A percentile compares a stretch with the other conserved stretches of the same genome.
Conservation (phyloP, 345 rosid species). For the Eutrema japonicum region DNA sequence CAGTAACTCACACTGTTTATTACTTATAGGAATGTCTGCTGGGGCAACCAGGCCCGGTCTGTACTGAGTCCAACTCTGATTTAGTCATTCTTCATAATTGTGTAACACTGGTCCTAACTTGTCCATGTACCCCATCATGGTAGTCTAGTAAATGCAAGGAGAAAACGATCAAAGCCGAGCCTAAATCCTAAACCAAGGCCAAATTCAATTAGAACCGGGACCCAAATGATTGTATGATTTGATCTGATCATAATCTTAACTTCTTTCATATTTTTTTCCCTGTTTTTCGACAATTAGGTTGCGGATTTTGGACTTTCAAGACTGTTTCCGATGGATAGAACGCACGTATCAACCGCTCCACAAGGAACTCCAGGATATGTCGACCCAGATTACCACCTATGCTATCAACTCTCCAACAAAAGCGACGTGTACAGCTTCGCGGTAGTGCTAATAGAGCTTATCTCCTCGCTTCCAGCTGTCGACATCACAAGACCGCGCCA, state of each 20-base stretch:
- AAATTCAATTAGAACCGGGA: too few relatives aligned
- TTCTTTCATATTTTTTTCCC: background rate
- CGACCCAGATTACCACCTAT: slow-evolving; percentile 88
- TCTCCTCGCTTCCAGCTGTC: slow-evolving; percentile 84
- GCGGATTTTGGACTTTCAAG: slow-evolving; percentile 94
- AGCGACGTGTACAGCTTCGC: slow-evolving; percentile 73
- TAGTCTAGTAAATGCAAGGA: too few relatives aligned
- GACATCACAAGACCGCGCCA: slow-evolving; percentile 81
- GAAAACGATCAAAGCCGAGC: background rate
- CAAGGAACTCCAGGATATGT: slow-evolving; percentile 97
- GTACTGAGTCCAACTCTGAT: background rate
- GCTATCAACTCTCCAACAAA: slow-evolving; percentile 81
- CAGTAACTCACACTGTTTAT: slow-evolving; percentile 5
- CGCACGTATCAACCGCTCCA: slow-evolving; percentile 91
- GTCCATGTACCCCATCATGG: too few relatives aligned
- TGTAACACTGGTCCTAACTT: too few relatives aligned
- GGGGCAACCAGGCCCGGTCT: background rate
- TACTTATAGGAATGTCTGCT: background rate
- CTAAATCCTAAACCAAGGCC: background rate
- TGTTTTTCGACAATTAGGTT: slow-evolving; percentile 46
- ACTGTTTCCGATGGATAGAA: slow-evolving; percentile 64
- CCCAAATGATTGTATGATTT: background rate
- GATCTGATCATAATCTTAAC: slow-evolving; percentile 8
- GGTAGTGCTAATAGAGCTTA: slow-evolving; percentile 47
- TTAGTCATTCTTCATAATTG: background rate